phyloP scores from a whole-genome alignment of 805 yeast genomes.

The Cyberlindnera amylophila region DNA sequence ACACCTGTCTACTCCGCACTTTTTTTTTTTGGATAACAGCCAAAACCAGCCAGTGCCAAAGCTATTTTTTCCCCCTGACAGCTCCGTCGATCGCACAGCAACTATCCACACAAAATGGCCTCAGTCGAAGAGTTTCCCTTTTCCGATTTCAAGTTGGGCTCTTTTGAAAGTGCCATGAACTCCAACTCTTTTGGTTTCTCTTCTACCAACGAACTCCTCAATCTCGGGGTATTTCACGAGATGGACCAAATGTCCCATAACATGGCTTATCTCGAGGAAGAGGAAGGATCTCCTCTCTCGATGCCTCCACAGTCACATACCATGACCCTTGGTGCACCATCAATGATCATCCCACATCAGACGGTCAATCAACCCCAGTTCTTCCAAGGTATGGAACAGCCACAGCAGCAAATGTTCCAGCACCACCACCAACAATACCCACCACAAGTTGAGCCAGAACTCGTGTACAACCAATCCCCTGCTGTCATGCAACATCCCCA shows the following conservation, averaged over 20 bases:
- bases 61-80: too few relatives aligned
- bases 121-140: slow-evolving; percentile 14
- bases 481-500: not conserved
- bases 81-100: too few relatives aligned
- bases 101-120: slow-evolving; percentile 5
- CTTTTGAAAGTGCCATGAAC: slow-evolving; percentile 1
- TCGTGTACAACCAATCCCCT: not conserved
- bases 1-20: too few relatives aligned
- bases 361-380: not conserved
- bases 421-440: slow-evolving; percentile 2
- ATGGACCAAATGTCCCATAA: slow-evolving; percentile 9
- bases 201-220: not conserved
- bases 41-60: too few relatives aligned
- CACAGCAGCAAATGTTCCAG: not conserved
- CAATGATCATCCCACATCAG: slow-evolving; percentile 3
- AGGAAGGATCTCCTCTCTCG: not conserved
- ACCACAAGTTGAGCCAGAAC: slow-evolving; percentile 1
- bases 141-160: slow-evolving; percentile 7
- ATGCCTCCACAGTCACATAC: not conserved
- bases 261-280: slow-evolving; percentile 13
- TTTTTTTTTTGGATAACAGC: too few relatives aligned
- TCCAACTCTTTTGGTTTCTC: slow-evolving; percentile 3
- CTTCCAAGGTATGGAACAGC: not conserved
- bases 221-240: slow-evolving; percentile 8
- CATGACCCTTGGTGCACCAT: slow-evolving; percentile 1